phyloP scores from a whole-genome alignment of 2,329 filamentous ascomycete species.

The Dryadomyces quercus-mongolicae region DNA sequence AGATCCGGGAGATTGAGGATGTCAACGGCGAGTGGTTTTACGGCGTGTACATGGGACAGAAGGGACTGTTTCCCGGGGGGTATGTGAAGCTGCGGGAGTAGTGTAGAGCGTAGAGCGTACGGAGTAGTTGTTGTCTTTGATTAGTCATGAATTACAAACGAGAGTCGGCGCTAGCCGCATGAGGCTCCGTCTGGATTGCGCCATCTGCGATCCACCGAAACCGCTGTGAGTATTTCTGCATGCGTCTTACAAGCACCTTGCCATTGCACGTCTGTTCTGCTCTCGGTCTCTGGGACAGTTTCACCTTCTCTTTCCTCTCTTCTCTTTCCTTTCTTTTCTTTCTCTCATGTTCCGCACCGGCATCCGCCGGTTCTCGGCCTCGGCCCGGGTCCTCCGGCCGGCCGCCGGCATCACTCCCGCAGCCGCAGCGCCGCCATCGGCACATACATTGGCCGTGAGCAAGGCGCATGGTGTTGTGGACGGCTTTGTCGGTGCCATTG shows the following conservation, averaged over 20 bases:
- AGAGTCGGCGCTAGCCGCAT: neutral
- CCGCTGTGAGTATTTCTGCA: neutral
- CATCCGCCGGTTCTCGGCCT: slow-evolving; percentile 53
- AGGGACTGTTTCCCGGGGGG: slow-evolving; percentile 68
- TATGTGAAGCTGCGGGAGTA: slow-evolving; percentile 29
- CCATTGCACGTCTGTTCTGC: too few species aligned
- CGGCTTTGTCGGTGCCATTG: slow-evolving; percentile 86
- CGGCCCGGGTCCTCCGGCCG: slow-evolving; percentile 22
- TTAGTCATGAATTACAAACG: neutral
- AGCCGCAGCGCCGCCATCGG: slow-evolving; percentile 27
- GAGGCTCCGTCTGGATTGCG: neutral
- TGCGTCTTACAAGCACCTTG: too few species aligned
- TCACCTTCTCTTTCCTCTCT: neutral
- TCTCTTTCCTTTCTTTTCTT: neutral
- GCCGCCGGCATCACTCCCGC: slow-evolving; percentile 26
- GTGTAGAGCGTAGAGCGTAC: too few species aligned
- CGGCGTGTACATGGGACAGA: slow-evolving; percentile 70
- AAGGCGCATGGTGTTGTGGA: slow-evolving; percentile 68
- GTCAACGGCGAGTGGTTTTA: slow-evolving; percentile 87
- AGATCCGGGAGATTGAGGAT: slow-evolving; percentile 72
- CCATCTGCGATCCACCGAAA: neutral
- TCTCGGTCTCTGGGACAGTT: too few species aligned
- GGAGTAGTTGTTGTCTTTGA: too few species aligned
- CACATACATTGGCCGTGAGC: slow-evolving; percentile 60
- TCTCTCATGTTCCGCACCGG: slow-evolving; percentile 56